phyloP scores from a whole-genome alignment of 257 asterid species.

The Nicotiana noctiflora region DNA sequence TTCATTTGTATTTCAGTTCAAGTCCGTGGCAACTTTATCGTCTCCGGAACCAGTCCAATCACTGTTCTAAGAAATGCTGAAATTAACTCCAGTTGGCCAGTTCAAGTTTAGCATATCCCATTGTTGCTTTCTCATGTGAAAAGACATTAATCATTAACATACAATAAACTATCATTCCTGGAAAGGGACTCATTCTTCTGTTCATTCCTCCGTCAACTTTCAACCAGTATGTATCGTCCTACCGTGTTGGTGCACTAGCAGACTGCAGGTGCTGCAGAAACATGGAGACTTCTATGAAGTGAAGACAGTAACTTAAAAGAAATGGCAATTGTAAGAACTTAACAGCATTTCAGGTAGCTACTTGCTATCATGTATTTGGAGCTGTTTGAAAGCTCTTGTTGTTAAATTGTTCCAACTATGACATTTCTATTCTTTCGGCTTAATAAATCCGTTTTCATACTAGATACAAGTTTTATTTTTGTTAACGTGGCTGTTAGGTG shows the following conservation, averaged over 20 bases:
- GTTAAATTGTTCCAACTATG: slow-evolving; percentile 8
- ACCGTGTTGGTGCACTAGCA: slow-evolving; percentile 29
- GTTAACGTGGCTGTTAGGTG: background rate
- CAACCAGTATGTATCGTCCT: slow-evolving; percentile 29
- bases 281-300: slow-evolving; percentile 22
- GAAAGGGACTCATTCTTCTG: slow-evolving; percentile 41
- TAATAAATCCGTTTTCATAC: background rate
- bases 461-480: background rate
- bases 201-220: slow-evolving; percentile 35
- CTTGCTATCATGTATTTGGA: slow-evolving; percentile 40
- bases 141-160: slow-evolving; percentile 6
- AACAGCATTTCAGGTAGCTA: slow-evolving; percentile 37
- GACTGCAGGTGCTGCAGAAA: slow-evolving; percentile 19
- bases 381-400: slow-evolving; percentile 9
- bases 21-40: slow-evolving; percentile 58
- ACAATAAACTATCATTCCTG: slow-evolving; percentile 17
- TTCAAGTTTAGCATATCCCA: background rate
- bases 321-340: slow-evolving; percentile 19
- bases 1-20: slow-evolving; percentile 51
- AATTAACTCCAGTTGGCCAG: slow-evolving; percentile 19
- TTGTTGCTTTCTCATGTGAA: background rate
- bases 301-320: slow-evolving; percentile 31
- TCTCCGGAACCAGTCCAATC: slow-evolving; percentile 41
- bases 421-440: background rate
- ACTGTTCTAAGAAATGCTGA: slow-evolving; percentile 40